These are phyloP conservation scores for Alternaria sp. DNA, from an alignment of 2,329 filamentous ascomycete genomes.

Conservation along the genomic window DNA sequence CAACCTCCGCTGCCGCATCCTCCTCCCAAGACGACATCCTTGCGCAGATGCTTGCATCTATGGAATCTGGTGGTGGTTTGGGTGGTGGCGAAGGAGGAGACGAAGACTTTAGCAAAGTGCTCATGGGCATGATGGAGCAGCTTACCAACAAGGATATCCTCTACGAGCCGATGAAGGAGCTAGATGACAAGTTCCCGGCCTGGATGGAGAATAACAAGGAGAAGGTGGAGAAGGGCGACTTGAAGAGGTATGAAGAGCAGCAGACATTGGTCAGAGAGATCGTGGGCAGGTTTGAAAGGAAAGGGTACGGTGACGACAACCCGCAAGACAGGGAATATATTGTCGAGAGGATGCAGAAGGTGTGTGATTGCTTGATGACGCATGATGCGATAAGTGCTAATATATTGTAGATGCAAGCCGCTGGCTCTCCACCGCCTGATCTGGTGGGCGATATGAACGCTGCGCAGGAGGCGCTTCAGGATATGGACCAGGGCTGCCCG, in stretches of 20 bases:
- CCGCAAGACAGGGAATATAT: conserved; percentile 86
- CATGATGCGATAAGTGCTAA: neutral
- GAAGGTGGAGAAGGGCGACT: conserved; percentile 71
- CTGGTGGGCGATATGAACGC: conserved; percentile 89
- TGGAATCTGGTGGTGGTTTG: conserved; percentile 71
- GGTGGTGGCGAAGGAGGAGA: conserved; percentile 65
- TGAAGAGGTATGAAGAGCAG: conserved; percentile 83
- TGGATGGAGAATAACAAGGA: conserved; percentile 84
- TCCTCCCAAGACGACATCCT: conserved; percentile 75
- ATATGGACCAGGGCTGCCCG: conserved; percentile 67
- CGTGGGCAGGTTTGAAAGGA: conserved; percentile 84
- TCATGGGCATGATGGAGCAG: conserved; percentile 99
- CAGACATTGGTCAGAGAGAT: conserved; percentile 83
- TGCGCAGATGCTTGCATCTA: conserved; percentile 89
- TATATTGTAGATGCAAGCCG: conserved; percentile 84
- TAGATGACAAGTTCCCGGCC: conserved; percentile 87
- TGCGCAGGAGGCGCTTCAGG: conserved; percentile 72
- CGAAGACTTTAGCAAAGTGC: conserved; percentile 91
- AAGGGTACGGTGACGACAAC: conserved; percentile 82
- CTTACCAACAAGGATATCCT: conserved; percentile 97
- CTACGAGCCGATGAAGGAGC: conserved; percentile 98
- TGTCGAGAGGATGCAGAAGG: conserved; percentile 97
- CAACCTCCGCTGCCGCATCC: conserved; percentile 76
- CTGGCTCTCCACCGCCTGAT: conserved; percentile 88
- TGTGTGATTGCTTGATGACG: conserved; percentile 49